These are phyloP conservation scores for Neurospora sp. DNA, from an alignment of 495 filamentous ascomycete species.

Conservation along the genomic window DNA sequence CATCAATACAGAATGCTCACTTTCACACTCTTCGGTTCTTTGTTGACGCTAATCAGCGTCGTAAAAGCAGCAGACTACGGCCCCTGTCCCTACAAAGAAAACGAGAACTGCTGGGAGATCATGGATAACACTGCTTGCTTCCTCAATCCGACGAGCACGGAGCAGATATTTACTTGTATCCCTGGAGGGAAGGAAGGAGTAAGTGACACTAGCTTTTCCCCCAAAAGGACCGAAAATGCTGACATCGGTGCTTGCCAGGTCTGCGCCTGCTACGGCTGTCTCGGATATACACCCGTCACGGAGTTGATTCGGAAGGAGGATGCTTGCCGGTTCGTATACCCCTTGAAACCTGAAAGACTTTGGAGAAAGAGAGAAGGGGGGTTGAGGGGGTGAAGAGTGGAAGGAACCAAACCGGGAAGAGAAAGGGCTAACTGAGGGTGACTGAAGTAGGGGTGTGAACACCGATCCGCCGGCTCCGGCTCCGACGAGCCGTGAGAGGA, in stretches of 20 bases:
- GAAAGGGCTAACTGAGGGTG: background rate
- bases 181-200: constrained; percentile 9
- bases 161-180: constrained; percentile 13
- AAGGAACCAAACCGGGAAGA: no score
- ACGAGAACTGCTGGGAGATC: constrained; percentile 14
- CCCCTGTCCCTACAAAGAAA: constrained; percentile 14
- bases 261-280: constrained; percentile 15
- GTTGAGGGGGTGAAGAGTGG: no score
- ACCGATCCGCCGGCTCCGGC: background rate
- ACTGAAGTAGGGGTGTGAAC: background rate
- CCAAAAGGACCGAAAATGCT: no score
- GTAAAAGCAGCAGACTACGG: constrained; percentile 9
- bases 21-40: background rate
- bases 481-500: background rate
- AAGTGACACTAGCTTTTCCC: no score
- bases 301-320: constrained; percentile 10
- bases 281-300: constrained; percentile 7
- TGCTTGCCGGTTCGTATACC: background rate
- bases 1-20: no score
- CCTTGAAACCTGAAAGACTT: background rate
- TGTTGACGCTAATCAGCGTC: background rate
- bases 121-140: constrained; percentile 21
- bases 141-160: constrained; percentile 6
- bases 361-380: no score
- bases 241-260: no score